Evolutionary conservation across 192 early-diverging fungal genomes (phyloP).

Genomic region (Linderina pennispora): DNA sequence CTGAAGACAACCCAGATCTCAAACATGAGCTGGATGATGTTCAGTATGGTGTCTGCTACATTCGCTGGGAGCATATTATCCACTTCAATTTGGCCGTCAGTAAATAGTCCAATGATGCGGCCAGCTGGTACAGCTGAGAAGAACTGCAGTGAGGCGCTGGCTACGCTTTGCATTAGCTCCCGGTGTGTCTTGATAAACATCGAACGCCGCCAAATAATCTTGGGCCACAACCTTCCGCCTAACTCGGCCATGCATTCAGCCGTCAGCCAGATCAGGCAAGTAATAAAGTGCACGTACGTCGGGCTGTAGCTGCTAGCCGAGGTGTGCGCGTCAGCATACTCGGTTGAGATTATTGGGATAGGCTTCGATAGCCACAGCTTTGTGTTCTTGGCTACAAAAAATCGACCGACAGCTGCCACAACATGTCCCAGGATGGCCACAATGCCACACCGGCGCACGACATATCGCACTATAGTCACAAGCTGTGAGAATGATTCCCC

Average conservation of each 20-base stretch:
- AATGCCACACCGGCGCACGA: conserved; percentile 25
- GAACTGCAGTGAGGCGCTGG: conserved; percentile 45
- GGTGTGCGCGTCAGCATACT: too few species aligned
- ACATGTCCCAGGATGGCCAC: too few species aligned
- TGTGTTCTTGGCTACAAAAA: conserved; percentile 8
- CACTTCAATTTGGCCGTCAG: conserved; percentile 53
- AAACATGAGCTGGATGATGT: conserved; percentile 59
- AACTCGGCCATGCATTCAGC: conserved; percentile 17
- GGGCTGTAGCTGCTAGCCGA: too few species aligned
- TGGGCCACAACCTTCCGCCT: conserved; percentile 15
- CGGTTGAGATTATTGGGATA: conserved; percentile 9
- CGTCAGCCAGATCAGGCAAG: conserved; percentile 16
- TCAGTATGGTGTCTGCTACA: conserved; percentile 56
- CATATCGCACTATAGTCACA: conserved; percentile 16
- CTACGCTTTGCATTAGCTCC: conserved; percentile 8
- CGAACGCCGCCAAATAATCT: conserved; percentile 17
- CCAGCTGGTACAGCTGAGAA: conserved; percentile 61
- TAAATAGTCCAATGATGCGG: conserved; percentile 58
- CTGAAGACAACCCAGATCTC: conserved; percentile 54
- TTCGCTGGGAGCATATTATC: conserved; percentile 58
- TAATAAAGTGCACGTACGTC: conserved; percentile 8
- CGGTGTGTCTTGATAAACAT: conserved; percentile 33
- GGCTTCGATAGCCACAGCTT: conserved; percentile 29
- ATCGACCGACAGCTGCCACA: conserved; percentile 16
- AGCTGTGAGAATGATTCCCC: not conserved